A percentile compares a stretch with the other conserved stretches of the same genome.
These are phyloP conservation scores for Basidiobolus heterosporus DNA, from an alignment of 371 early-diverging fungal genomes.

Conservation along the genomic window DNA sequence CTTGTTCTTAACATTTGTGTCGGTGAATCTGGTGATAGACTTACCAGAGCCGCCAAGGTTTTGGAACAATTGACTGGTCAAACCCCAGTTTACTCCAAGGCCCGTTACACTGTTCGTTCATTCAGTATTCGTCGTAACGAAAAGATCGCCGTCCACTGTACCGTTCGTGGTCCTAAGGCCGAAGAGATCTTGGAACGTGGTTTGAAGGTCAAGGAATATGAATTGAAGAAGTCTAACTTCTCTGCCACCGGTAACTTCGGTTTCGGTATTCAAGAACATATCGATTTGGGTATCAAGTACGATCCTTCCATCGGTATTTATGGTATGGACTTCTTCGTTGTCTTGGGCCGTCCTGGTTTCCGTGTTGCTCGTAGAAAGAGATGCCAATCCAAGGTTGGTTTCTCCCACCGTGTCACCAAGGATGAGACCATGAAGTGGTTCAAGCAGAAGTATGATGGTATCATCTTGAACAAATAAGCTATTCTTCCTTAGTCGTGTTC, in stretches of 20 bases:
- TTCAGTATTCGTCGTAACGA: constrained; percentile 99
- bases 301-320: constrained; percentile 98
- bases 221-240: constrained; percentile 91
- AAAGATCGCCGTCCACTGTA: constrained; percentile 98
- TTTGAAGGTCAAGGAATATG: constrained; percentile 99
- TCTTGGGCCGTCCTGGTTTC: constrained; percentile 95
- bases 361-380: constrained; percentile 95
- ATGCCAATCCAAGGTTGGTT: constrained; percentile 72
- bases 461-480: constrained; percentile 66
- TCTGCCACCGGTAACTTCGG: constrained; percentile 98
- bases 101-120: constrained; percentile 98
- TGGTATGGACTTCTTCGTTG: constrained; percentile 69
- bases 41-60: constrained; percentile 99
- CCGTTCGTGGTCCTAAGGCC: constrained; percentile 79
- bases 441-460: constrained; percentile 79
- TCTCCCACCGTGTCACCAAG: constrained; percentile 86
- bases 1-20: constrained; percentile 99
- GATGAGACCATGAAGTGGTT: constrained; percentile 73
- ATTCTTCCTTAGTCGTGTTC: too few relatives aligned
- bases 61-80: constrained; percentile 99
- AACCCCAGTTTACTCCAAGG: constrained; percentile 98
- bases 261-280: constrained; percentile 99
- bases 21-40: constrained; percentile 97
- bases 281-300: constrained; percentile 99
- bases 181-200: constrained; percentile 98